These are phyloP conservation scores for Magnaporthiopsis rhizophila DNA, from an alignment of 2,329 filamentous ascomycete species.

Conservation along the genomic window DNA sequence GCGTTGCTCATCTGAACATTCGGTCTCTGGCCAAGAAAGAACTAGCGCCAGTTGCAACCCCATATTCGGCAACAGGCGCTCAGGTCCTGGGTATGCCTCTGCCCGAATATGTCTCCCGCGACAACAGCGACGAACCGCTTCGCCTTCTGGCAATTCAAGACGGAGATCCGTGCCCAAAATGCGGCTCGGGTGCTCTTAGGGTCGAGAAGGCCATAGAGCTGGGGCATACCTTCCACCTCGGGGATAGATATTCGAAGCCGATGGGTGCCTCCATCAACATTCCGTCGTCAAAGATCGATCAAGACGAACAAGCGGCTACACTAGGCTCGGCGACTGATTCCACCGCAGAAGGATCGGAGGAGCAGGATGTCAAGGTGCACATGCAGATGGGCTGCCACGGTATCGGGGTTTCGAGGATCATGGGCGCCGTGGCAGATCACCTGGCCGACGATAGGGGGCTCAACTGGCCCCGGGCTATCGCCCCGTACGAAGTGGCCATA, in stretches of 20 bases:
- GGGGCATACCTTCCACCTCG: conserved; percentile 91
- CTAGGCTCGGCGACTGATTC: conserved; percentile 9
- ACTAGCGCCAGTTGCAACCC: not conserved
- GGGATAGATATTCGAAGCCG: conserved; percentile 76
- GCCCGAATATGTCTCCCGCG: conserved; percentile 2
- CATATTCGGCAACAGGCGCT: not conserved
- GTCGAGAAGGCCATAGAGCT: conserved; percentile 75
- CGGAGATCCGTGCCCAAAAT: conserved; percentile 68
- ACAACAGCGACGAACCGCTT: conserved; percentile 29
- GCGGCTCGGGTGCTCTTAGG: conserved; percentile 52
- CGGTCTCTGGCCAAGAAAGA: not conserved
- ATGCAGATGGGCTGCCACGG: conserved; percentile 96
- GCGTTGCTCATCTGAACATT: conserved; percentile 15
- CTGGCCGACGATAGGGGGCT: conserved; percentile 65
- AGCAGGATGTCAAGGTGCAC: conserved; percentile 29
- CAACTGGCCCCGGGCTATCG: conserved; percentile 81
- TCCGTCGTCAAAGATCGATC: conserved; percentile 19
- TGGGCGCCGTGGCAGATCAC: conserved; percentile 76
- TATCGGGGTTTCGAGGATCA: conserved; percentile 84
- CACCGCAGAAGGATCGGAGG: not conserved
- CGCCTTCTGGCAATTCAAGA: conserved; percentile 58
- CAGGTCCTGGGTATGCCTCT: not conserved
- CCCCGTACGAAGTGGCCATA: conserved; percentile 72
- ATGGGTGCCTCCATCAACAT: conserved; percentile 55
- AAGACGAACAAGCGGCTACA: not conserved